Conservation (phyloP, 495 filamentous ascomycete genomes). For the Neurospora sp. region DNA sequence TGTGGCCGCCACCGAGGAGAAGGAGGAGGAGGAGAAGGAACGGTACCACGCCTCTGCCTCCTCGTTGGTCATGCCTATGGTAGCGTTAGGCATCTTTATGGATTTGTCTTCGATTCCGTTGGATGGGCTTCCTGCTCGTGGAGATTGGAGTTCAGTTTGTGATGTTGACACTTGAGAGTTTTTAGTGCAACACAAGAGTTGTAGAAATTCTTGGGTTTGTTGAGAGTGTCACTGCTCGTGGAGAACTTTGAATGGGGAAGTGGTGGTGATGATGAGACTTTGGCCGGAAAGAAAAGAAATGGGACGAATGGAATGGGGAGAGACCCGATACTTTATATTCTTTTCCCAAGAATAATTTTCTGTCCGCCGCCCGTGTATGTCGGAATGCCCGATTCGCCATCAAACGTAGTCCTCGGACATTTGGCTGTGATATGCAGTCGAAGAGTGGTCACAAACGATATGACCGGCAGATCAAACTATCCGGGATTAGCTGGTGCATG, state of each 20-base stretch:
- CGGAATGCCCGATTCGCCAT: not conserved
- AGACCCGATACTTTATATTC: not conserved
- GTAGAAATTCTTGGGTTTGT: not conserved
- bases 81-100: too few relatives aligned
- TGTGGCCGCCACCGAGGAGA: too few relatives aligned
- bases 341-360: not conserved
- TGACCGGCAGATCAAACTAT: not conserved
- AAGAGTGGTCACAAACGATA: not conserved
- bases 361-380: not conserved
- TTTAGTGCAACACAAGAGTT: not conserved
- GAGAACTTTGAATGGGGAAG: not conserved
- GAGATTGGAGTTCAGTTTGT: too few relatives aligned
- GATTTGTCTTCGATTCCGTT: too few relatives aligned
- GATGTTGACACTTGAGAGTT: not conserved
- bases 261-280: not conserved
- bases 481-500: not conserved
- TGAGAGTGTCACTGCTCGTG: not conserved
- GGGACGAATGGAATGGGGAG: not conserved
- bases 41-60: too few relatives aligned
- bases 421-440: accelerated
- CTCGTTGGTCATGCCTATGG: too few relatives aligned
- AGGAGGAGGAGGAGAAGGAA: too few relatives aligned
- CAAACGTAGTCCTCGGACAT: not conserved
- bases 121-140: too few relatives aligned
- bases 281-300: not conserved